Conservation (phyloP, 345 rosid genomes). For the Citrus inodora region DNA sequence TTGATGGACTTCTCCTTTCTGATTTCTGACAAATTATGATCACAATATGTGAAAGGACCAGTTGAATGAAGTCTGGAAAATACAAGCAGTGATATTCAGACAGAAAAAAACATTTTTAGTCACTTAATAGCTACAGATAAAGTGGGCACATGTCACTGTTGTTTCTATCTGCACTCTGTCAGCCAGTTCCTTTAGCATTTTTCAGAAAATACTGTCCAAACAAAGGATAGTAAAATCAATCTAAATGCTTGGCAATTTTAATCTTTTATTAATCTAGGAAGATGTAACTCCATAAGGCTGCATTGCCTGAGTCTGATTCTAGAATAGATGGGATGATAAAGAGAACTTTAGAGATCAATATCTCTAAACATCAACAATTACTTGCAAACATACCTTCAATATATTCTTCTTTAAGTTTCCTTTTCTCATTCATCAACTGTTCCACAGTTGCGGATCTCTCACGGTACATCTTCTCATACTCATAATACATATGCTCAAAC, state of each 20-base stretch:
- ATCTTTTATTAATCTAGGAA: not conserved
- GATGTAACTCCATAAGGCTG: not conserved
- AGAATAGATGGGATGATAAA: not conserved
- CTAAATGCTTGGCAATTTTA: not conserved
- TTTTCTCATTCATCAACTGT: slow-evolving; percentile 11
- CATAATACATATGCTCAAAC: not conserved
- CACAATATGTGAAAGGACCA: not conserved
- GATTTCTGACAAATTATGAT: slow-evolving; percentile 15
- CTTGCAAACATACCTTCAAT: slow-evolving; percentile 2
- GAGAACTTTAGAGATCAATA: not conserved
- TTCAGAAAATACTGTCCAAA: not conserved
- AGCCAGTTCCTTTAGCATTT: no score
- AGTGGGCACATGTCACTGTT: no score
- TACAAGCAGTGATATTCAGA: no score
- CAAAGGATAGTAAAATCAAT: not conserved
- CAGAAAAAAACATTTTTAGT: no score
- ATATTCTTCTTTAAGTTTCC: not conserved
- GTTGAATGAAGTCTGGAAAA: not conserved
- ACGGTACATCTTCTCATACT: not conserved
- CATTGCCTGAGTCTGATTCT: not conserved
- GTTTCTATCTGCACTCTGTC: no score
- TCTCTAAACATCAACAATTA: not conserved
- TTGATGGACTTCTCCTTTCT: not conserved
- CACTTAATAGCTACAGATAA: no score
- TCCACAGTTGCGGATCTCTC: not conserved